Conservation (phyloP, 805 yeast species). For the Candida wancherniae region DNA sequence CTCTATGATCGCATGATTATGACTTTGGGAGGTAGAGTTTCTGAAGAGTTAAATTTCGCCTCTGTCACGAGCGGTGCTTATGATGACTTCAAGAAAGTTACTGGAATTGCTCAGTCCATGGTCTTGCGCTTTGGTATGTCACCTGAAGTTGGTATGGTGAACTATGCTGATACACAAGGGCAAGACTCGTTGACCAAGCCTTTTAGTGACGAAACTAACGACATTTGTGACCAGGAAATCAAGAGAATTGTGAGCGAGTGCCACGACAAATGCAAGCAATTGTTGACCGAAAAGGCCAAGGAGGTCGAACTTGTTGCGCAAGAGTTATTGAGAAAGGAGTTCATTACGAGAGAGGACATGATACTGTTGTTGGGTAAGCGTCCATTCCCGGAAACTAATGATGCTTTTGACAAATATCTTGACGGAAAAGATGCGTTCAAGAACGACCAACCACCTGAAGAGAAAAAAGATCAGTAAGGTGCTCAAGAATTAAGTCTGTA, state of each 20-base stretch:
- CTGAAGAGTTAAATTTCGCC: slow-evolving; percentile 83
- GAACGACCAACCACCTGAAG: slow-evolving; percentile 26
- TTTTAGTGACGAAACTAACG: slow-evolving; percentile 69
- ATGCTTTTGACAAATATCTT: slow-evolving; percentile 79
- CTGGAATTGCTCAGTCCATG: slow-evolving; percentile 86
- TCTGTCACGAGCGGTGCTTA: slow-evolving; percentile 90
- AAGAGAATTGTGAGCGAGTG: slow-evolving; percentile 63
- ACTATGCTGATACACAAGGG: slow-evolving; percentile 43
- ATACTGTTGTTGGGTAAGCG: slow-evolving; percentile 82
- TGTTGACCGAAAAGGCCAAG: slow-evolving; percentile 62
- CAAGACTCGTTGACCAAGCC: slow-evolving; percentile 55
- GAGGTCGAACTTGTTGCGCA: slow-evolving; percentile 86
- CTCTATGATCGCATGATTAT: slow-evolving; percentile 83
- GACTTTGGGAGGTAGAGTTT: slow-evolving; percentile 89
- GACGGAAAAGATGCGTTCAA: slow-evolving; percentile 43
- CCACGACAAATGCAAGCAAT: slow-evolving; percentile 51
- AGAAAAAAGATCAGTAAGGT: slow-evolving; percentile 20
- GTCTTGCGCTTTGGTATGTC: slow-evolving; percentile 87
- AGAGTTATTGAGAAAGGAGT: slow-evolving; percentile 80
- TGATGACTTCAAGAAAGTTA: slow-evolving; percentile 89
- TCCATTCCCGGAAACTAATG: slow-evolving; percentile 86
- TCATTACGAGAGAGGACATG: slow-evolving; percentile 91
- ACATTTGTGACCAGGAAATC: slow-evolving; percentile 63
- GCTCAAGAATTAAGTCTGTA: no score
- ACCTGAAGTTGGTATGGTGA: slow-evolving; percentile 65